Conservation (phyloP, 2,329 filamentous ascomycete species). For the Sordariomycetes sp. region DNA sequence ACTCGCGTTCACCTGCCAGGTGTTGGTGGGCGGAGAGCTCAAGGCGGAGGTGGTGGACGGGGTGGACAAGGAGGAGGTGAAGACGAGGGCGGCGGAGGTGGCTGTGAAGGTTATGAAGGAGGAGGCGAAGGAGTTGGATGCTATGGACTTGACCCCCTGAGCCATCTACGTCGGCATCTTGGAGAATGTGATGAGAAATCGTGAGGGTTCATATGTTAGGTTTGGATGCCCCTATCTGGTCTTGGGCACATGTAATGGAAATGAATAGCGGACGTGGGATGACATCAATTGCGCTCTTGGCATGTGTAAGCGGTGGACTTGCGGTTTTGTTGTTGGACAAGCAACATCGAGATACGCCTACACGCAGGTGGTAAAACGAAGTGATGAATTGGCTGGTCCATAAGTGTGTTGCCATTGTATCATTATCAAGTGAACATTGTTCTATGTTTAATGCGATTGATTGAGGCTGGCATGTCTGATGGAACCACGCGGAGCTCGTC, state of each 20-base stretch:
- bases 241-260: not conserved
- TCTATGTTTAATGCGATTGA: no score
- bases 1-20: slow-evolving; percentile 26
- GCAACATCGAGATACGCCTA: not conserved
- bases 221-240: not conserved
- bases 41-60: slow-evolving; percentile 32
- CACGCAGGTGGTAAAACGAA: not conserved
- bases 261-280: not conserved
- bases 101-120: slow-evolving; percentile 21
- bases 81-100: slow-evolving; percentile 38
- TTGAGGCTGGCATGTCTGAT: no score
- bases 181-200: not conserved
- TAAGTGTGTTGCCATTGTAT: not conserved
- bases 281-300: not conserved
- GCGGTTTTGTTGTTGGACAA: not conserved
- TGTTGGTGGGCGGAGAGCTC: slow-evolving; percentile 32
- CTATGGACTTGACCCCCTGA: not conserved
- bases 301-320: not conserved
- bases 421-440: not conserved
- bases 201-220: not conserved
- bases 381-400: not conserved
- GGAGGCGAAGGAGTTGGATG: not conserved
- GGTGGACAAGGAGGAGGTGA: slow-evolving; percentile 34
- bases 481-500: not conserved
- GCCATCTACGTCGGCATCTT: not conserved